Base-by-base conservation (phyloP, 208 protist genomes). In the Leptomonas seymouri region DNA sequence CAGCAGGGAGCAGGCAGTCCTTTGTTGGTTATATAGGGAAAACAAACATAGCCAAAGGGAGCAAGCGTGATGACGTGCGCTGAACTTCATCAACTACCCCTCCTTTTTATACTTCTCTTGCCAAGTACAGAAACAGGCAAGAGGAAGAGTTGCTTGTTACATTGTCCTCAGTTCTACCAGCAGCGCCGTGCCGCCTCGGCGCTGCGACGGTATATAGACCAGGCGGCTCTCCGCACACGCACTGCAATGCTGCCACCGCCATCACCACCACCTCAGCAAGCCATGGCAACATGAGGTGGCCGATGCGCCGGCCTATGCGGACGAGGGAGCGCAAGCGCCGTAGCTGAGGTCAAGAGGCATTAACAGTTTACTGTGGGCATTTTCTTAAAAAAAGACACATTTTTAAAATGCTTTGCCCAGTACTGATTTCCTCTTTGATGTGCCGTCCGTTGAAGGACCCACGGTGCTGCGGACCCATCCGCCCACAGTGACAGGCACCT, bases 181-280 rank as follows among this genome's bases (percentile, higher is more conserved):
- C 18, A 84, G 57, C 59, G 76, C 56, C 20, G 71, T 44, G 9
- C 71, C 84, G 0, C 74, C 76, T 41, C 78, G 78, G 12, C 72
- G 80, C 20, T 74, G 30, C 3, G 49, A 7, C 0, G 76, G 74
- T 15, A 72, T 41, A 28, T 54, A 57, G 4, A 49, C 67, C 6
- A 78, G 60, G 62, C 80, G 86, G 58, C 70, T 57, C 56, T 80
- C 55, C 28, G 64, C 20, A 84, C 74, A 23, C 74, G 66, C 42
- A 76, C 41, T n/a, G n/a, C n/a, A n/a, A n/a, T n/a, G n/a, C n/a
- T n/a, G n/a, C n/a, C n/a, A n/a, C n/a, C n/a, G n/a, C n/a, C 46
- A 63, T 55, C 56, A 48, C 67, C 55, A 56, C 67, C 46, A 64
- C 56, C 48, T 72, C 67, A 0, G 57, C n/a, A 20, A 72, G 41